phyloP scores from a whole-genome alignment of 768 basidiomycete species.

The Porphyrellus cyaneotinctus region DNA sequence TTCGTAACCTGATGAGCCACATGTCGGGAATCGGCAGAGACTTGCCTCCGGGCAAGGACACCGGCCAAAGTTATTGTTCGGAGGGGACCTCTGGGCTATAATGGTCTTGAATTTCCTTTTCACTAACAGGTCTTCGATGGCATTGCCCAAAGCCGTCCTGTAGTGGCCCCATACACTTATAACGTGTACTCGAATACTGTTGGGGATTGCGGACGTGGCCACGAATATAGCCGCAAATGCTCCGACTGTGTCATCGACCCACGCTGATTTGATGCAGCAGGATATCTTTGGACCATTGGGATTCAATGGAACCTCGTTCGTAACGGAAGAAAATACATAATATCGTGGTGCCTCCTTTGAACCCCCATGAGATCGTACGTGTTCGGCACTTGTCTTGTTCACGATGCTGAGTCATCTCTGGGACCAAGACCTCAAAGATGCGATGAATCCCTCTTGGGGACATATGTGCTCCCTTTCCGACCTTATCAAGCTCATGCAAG shows the following conservation, averaged over 20 bases:
- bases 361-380: slow-evolving; percentile 36
- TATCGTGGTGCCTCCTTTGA: slow-evolving; percentile 39
- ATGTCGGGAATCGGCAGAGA: slow-evolving; percentile 33
- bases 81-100: slow-evolving; percentile 28
- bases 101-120: slow-evolving; percentile 31
- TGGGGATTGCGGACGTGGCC: slow-evolving; percentile 36
- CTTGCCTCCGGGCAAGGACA: slow-evolving; percentile 29
- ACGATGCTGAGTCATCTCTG: slow-evolving; percentile 10
- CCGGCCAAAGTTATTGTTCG: slow-evolving; percentile 40
- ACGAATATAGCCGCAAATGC: slow-evolving; percentile 25
- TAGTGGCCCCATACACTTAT: slow-evolving; percentile 41
- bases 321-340: slow-evolving; percentile 35
- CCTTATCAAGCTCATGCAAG: slow-evolving; percentile 40
- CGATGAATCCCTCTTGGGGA: slow-evolving; percentile 43
- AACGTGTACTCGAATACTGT: slow-evolving; percentile 42
- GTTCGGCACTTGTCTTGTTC: neutral
- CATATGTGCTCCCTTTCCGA: slow-evolving; percentile 51
- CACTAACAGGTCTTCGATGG: slow-evolving; percentile 33
- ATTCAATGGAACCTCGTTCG: slow-evolving; percentile 41
- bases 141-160: slow-evolving; percentile 36
- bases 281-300: slow-evolving; percentile 50
- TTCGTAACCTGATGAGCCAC: slow-evolving; percentile 42
- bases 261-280: slow-evolving; percentile 42
- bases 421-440: slow-evolving; percentile 39
- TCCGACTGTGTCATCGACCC: slow-evolving; percentile 25